These are phyloP conservation scores for Silene conica DNA, from an alignment of 148 eudicot genomes.

Conservation along the genomic window DNA sequence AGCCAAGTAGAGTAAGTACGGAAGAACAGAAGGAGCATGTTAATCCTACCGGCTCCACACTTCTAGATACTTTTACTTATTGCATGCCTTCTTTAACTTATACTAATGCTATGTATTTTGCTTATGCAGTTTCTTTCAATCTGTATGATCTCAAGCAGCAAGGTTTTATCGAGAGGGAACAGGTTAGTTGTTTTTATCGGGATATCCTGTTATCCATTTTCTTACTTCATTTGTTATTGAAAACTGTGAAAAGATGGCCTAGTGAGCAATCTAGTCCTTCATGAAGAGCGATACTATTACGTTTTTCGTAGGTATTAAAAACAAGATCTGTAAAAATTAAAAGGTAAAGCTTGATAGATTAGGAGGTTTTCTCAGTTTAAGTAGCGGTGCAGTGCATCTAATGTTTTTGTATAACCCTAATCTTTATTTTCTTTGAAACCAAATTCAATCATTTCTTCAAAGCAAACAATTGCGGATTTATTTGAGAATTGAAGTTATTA, in stretches of 20 bases:
- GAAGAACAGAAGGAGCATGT: neutral
- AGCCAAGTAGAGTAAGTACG: neutral
- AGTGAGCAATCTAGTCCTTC: neutral
- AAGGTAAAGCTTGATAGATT: neutral
- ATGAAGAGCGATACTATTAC: neutral
- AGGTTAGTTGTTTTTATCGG: slow-evolving; percentile 36
- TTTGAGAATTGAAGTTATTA: no score
- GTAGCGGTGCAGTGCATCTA: no score
- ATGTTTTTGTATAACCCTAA: no score
- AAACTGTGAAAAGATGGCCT: neutral
- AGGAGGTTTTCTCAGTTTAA: no score
- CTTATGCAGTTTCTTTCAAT: slow-evolving; percentile 80
- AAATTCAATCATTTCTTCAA: no score
- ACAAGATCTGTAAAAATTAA: neutral
- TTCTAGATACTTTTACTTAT: neutral
- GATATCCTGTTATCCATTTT: neutral
- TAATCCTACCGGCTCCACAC: neutral
- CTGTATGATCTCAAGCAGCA: slow-evolving; percentile 95
- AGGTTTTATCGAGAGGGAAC: slow-evolving; percentile 91
- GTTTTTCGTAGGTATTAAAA: neutral
- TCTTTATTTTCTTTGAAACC: no score
- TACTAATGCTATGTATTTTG: slow-evolving; percentile 9
- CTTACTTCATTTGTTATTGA: neutral
- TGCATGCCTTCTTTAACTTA: neutral
- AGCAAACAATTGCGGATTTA: no score